Evolutionary conservation across 2,329 filamentous ascomycete species (phyloP).

Genomic region (Aspergillus japonicus): DNA sequence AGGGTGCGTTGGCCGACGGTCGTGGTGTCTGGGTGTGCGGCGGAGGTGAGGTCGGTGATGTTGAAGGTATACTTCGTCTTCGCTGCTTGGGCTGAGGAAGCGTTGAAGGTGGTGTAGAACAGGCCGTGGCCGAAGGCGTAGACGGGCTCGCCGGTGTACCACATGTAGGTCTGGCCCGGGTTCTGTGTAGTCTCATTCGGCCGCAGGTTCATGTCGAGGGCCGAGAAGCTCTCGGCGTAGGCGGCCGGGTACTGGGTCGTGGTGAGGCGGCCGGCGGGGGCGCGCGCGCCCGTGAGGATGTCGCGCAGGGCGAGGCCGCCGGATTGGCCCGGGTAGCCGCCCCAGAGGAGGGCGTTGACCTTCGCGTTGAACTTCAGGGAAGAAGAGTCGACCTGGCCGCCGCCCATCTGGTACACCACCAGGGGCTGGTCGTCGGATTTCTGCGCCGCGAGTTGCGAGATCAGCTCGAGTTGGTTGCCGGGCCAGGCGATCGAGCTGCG

Average conservation of each 20-base stretch:
- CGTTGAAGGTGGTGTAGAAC: slow-evolving; percentile 45
- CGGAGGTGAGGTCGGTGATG: slow-evolving; percentile 35
- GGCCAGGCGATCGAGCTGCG: slow-evolving; percentile 45
- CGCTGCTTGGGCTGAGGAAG: background rate
- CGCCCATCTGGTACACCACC: slow-evolving; percentile 45
- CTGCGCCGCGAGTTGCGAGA: slow-evolving; percentile 33
- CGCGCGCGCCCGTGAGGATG: slow-evolving; percentile 43
- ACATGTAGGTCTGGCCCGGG: slow-evolving; percentile 47
- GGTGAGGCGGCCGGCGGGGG: slow-evolving; percentile 44
- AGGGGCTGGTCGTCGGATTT: slow-evolving; percentile 37
- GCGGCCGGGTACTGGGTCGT: slow-evolving; percentile 40
- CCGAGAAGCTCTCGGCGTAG: slow-evolving; percentile 45
- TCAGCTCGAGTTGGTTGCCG: slow-evolving; percentile 43
- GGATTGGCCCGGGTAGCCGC: slow-evolving; percentile 47
- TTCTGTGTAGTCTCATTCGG: slow-evolving; percentile 36
- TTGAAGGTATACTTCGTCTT: slow-evolving; percentile 22
- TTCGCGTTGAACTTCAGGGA: slow-evolving; percentile 39
- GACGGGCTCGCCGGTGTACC: slow-evolving; percentile 43
- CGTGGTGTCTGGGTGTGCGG: slow-evolving; percentile 25
- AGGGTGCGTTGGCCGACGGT: slow-evolving; percentile 39
- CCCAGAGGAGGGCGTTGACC: slow-evolving; percentile 45
- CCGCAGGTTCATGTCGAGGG: slow-evolving; percentile 43
- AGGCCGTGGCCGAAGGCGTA: slow-evolving; percentile 46
- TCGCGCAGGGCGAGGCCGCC: slow-evolving; percentile 45
- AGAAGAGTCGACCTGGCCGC: slow-evolving; percentile 46